These are phyloP conservation scores for Vinca minor DNA, from an alignment of 257 asterid species.

Conservation along the genomic window DNA sequence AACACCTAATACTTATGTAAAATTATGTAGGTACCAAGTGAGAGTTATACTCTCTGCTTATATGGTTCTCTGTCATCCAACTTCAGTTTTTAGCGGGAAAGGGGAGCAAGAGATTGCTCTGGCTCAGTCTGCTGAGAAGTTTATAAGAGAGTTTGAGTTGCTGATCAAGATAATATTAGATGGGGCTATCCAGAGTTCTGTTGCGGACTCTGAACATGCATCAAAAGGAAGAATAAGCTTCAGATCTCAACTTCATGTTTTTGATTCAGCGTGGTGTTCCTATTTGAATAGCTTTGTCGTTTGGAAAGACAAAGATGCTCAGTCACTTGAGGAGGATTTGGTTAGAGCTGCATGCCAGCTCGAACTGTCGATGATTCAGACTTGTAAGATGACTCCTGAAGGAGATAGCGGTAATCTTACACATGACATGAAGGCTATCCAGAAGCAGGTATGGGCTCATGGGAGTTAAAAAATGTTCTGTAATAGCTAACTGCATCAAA, in stretches of 20 bases:
- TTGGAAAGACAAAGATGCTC: slow-evolving; percentile 95
- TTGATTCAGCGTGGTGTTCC: slow-evolving; percentile 94
- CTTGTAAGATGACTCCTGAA: slow-evolving; percentile 74
- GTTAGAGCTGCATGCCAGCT: slow-evolving; percentile 95
- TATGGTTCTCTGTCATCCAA: slow-evolving; percentile 83
- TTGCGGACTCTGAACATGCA: slow-evolving; percentile 31
- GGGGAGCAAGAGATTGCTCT: slow-evolving; percentile 81
- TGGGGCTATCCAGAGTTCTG: slow-evolving; percentile 44
- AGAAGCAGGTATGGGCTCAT: slow-evolving; percentile 55
- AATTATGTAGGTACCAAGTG: slow-evolving; percentile 72
- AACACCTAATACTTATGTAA: slow-evolving; percentile 19
- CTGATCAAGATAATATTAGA: slow-evolving; percentile 52
- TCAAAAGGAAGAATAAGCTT: slow-evolving; percentile 33
- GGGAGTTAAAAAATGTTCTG: not conserved
- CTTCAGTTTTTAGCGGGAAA: slow-evolving; percentile 80
- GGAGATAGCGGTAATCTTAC: slow-evolving; percentile 57
- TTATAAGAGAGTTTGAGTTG: slow-evolving; percentile 71
- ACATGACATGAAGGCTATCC: slow-evolving; percentile 76
- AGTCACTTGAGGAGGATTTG: slow-evolving; percentile 73
- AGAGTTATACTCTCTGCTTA: slow-evolving; percentile 84
- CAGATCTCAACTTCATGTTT: slow-evolving; percentile 64
- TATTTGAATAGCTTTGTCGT: slow-evolving; percentile 86
- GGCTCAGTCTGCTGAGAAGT: slow-evolving; percentile 63
- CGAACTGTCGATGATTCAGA: slow-evolving; percentile 78
- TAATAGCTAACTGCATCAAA: not conserved